phyloP scores from a whole-genome alignment of 768 basidiomycete genomes.

The Pleurotus ostreatus region DNA sequence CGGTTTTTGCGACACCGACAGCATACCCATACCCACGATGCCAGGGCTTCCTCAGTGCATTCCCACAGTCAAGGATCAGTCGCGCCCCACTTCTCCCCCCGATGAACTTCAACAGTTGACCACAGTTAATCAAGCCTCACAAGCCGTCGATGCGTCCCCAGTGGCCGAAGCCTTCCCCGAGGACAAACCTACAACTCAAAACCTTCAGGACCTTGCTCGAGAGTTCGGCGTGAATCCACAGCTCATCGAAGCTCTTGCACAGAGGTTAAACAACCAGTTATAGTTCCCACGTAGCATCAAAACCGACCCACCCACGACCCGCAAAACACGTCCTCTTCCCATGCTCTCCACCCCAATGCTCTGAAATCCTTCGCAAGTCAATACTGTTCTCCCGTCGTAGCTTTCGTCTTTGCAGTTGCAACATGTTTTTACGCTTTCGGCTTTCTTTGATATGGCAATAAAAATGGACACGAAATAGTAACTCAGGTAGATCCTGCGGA shows the following conservation, averaged over 20 bases:
- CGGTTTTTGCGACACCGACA: too few relatives aligned
- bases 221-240: slow-evolving; percentile 75
- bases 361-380: background rate
- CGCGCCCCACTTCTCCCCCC: too few relatives aligned
- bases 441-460: background rate
- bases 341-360: background rate
- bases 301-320: background rate
- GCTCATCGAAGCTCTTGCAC: slow-evolving; percentile 62
- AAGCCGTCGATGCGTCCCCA: background rate
- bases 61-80: too few relatives aligned
- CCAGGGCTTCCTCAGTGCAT: too few relatives aligned
- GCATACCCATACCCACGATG: too few relatives aligned
- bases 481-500: background rate
- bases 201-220: slow-evolving; percentile 53
- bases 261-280: slow-evolving; percentile 36
- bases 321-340: background rate
- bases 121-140: too few relatives aligned
- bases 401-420: background rate
- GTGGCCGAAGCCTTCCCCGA: background rate
- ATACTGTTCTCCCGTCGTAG: background rate
- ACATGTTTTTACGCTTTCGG: background rate
- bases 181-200: background rate
- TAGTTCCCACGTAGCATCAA: background rate
- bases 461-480: background rate
- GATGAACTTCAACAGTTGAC: background rate